Percentiles rank a stretch among this genome's conserved stretches.
These are phyloP conservation scores for Penicillium ucsense DNA, from an alignment of 495 filamentous ascomycete species.

Conservation along the genomic window DNA sequence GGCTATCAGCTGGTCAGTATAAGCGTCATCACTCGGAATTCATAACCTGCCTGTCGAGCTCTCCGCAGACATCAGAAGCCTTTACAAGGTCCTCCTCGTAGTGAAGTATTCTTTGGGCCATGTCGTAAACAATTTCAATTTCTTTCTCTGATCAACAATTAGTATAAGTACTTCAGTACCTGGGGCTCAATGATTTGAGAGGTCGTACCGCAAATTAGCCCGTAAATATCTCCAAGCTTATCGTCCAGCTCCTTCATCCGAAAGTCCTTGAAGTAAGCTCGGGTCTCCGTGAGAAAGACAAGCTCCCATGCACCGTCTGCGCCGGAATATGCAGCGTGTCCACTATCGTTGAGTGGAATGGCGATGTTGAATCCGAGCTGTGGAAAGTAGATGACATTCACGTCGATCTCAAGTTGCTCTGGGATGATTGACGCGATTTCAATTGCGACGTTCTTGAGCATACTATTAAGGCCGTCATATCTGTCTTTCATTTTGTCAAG, in stretches of 20 bases:
- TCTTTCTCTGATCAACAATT: constrained; percentile 56
- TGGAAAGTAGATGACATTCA: constrained; percentile 82
- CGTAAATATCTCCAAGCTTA: constrained; percentile 76
- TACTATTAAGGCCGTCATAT: constrained; percentile 65
- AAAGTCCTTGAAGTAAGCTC: constrained; percentile 79
- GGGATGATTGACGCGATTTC: constrained; percentile 56
- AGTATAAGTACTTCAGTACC: neutral
- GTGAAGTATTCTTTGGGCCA: constrained; percentile 62
- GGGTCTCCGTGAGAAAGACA: constrained; percentile 62
- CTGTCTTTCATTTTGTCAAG: constrained; percentile 69
- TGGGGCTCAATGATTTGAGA: no score
- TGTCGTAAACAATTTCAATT: constrained; percentile 76
- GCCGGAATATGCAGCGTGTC: constrained; percentile 57
- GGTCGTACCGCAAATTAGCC: constrained; percentile 63
- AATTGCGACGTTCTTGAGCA: constrained; percentile 59
- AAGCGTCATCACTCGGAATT: neutral
- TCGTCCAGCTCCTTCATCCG: constrained; percentile 78
- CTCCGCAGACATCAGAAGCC: constrained; percentile 70
- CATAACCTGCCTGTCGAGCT: constrained; percentile 58
- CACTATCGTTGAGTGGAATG: constrained; percentile 53
- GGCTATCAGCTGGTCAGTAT: constrained; percentile 34
- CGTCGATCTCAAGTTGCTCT: constrained; percentile 42
- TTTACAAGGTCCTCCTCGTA: constrained; percentile 56
- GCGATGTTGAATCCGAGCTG: constrained; percentile 85
- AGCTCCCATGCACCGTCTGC: constrained; percentile 58